phyloP scores from a whole-genome alignment of 2,329 filamentous ascomycete species.

The Albifimbria verrucaria region DNA sequence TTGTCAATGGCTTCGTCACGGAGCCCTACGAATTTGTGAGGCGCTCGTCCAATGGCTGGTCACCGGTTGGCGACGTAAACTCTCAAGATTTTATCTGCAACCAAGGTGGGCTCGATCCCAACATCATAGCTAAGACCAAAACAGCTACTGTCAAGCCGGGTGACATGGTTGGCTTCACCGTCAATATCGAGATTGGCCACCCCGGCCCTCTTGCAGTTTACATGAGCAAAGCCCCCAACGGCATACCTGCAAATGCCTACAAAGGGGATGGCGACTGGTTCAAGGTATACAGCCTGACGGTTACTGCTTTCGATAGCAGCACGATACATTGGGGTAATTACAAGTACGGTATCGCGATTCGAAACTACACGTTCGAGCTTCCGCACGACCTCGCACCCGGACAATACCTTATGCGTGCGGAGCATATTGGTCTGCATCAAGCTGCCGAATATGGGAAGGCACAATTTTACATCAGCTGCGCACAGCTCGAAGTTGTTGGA shows the following conservation, averaged over 20 bases:
- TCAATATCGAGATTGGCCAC: constrained; percentile 30
- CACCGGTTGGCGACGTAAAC: constrained; percentile 34
- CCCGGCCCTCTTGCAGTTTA: constrained; percentile 35
- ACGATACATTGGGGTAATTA: constrained; percentile 30
- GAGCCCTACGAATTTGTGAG: constrained; percentile 46
- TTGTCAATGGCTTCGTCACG: constrained; percentile 43
- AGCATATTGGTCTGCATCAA: constrained; percentile 32
- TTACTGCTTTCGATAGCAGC: constrained; percentile 20
- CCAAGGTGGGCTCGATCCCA: constrained; percentile 30
- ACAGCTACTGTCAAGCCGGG: constrained; percentile 33
- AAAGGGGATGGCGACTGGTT: constrained; percentile 33
- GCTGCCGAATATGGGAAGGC: constrained; percentile 28
- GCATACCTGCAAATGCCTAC: constrained; percentile 23
- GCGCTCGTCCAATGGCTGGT: constrained; percentile 43
- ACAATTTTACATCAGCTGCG: constrained; percentile 35
- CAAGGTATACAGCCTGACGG: constrained; percentile 32
- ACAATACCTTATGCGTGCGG: constrained; percentile 31
- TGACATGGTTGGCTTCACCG: constrained; percentile 38
- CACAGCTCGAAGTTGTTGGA: constrained; percentile 29
- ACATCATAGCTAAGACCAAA: constrained; percentile 31
- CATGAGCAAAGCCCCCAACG: constrained; percentile 30
- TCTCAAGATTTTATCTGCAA: constrained; percentile 37
- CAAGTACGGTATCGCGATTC: constrained; percentile 22
- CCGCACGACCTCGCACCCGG: constrained; percentile 24
- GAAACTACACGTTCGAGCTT: constrained; percentile 32